Evolutionary conservation across 2,329 filamentous ascomycete genomes (phyloP).

Genomic region (Pseudogymnoascus sp.): DNA sequence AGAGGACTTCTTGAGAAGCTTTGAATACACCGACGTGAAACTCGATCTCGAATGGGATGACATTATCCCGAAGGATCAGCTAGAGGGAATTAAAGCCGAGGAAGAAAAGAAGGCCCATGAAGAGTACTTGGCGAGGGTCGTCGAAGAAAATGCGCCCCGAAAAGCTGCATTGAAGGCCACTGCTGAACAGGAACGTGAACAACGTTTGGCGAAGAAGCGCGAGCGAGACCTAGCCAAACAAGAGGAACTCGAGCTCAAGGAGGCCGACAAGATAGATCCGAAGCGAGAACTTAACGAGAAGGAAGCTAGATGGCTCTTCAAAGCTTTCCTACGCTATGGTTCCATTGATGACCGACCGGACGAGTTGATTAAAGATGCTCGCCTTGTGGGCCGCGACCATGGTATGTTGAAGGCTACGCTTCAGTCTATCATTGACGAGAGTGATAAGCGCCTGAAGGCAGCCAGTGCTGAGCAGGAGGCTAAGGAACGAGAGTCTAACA

Average conservation of each 20-base stretch:
- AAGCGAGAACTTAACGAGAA: conserved; percentile 86
- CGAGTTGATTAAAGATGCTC: conserved; percentile 81
- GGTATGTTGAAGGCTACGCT: conserved; percentile 72
- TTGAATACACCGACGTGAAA: conserved; percentile 96
- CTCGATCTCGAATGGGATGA: conserved; percentile 97
- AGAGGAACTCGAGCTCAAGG: conserved; percentile 56
- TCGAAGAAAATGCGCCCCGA: conserved; percentile 80
- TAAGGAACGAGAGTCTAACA: conserved; percentile 64
- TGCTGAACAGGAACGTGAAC: conserved; percentile 54
- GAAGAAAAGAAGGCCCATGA: conserved; percentile 80
- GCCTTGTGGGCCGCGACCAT: conserved; percentile 72
- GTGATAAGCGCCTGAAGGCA: conserved; percentile 66
- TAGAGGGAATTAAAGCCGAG: conserved; percentile 82
- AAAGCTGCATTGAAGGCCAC: conserved; percentile 55
- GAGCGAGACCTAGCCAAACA: conserved; percentile 61
- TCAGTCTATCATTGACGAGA: conserved; percentile 58
- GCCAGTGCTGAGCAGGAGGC: conserved; percentile 57
- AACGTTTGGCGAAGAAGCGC: conserved; percentile 58
- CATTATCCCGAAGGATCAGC: conserved; percentile 89
- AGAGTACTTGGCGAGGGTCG: conserved; percentile 70
- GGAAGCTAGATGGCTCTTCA: conserved; percentile 85
- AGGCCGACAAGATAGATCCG: conserved; percentile 71
- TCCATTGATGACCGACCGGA: conserved; percentile 81
- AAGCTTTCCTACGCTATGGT: conserved; percentile 84
- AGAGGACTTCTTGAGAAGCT: conserved; percentile 85